These are phyloP conservation scores for Diplocarpon rosae DNA, from an alignment of 2,329 filamentous ascomycete genomes.

Conservation along the genomic window DNA sequence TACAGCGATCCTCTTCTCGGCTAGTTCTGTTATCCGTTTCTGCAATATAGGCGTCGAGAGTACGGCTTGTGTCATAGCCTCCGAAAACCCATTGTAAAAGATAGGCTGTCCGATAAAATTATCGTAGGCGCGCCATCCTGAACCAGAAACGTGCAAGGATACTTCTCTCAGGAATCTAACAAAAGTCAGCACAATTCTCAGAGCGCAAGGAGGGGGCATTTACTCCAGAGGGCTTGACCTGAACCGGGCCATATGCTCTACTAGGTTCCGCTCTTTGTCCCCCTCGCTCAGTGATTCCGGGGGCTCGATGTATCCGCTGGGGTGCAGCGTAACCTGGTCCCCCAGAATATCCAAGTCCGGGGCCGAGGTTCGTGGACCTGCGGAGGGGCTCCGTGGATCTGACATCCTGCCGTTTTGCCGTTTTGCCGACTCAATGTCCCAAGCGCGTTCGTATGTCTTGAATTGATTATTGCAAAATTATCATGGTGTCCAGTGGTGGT, in stretches of 20 bases:
- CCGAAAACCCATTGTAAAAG: slow-evolving; percentile 85
- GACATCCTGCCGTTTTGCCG: slow-evolving; percentile 28
- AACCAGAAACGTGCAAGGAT: slow-evolving; percentile 82
- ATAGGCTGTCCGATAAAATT: slow-evolving; percentile 81
- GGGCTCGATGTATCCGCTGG: slow-evolving; percentile 54
- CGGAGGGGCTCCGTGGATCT: slow-evolving; percentile 13
- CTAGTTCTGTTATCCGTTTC: slow-evolving; percentile 63
- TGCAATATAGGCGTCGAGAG: slow-evolving; percentile 66
- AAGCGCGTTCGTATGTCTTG: background rate
- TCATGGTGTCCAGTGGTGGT: slow-evolving; percentile 6
- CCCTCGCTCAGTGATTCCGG: slow-evolving; percentile 32
- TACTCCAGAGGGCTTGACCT: slow-evolving; percentile 55
- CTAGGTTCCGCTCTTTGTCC: slow-evolving; percentile 56
- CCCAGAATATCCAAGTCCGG: slow-evolving; percentile 71
- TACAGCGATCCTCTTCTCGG: slow-evolving; percentile 59
- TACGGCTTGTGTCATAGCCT: slow-evolving; percentile 74
- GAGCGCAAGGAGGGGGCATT: slow-evolving; percentile 13
- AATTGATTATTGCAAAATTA: slow-evolving; percentile 8
- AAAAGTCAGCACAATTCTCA: slow-evolving; percentile 2
- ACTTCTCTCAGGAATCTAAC: slow-evolving; percentile 82
- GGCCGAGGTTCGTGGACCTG: slow-evolving; percentile 38
- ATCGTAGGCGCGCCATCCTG: slow-evolving; percentile 93
- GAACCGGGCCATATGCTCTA: slow-evolving; percentile 81
- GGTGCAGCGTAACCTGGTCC: slow-evolving; percentile 63
- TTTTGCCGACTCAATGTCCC: background rate